These are phyloP conservation scores for Arthrobotrys sinensis DNA, from an alignment of 2,329 filamentous ascomycete genomes.

Conservation along the genomic window DNA sequence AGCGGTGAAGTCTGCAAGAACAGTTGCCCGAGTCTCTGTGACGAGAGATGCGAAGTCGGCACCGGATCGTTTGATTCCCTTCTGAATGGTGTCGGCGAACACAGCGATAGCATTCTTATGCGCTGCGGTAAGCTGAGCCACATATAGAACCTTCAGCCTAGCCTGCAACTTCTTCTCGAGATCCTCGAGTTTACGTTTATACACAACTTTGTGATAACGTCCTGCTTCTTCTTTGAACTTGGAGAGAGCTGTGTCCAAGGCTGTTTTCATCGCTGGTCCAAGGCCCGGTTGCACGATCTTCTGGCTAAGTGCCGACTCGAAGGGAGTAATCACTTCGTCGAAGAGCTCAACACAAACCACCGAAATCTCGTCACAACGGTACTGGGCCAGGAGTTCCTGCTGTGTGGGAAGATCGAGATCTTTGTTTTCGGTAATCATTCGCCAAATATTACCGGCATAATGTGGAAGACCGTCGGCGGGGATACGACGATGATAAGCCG, in stretches of 20 bases:
- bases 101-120: constrained; percentile 88
- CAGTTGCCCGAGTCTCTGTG: constrained; percentile 81
- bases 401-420: constrained; percentile 96
- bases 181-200: constrained; percentile 85
- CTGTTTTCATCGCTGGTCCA: constrained; percentile 79
- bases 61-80: constrained; percentile 92
- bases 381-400: constrained; percentile 95
- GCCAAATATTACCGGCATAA: constrained; percentile 95
- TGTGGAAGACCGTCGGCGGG: constrained; percentile 96
- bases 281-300: constrained; percentile 81
- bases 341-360: constrained; percentile 88
- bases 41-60: constrained; percentile 94
- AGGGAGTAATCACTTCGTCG: constrained; percentile 82
- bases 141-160: constrained; percentile 88
- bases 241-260: constrained; percentile 81
- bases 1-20: constrained; percentile 80
- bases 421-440: constrained; percentile 99
- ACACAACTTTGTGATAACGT: constrained; percentile 97
- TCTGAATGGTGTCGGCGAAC: constrained; percentile 89
- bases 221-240: constrained; percentile 93
- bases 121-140: constrained; percentile 86
- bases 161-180: constrained; percentile 88
- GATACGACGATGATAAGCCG: constrained; percentile 95
- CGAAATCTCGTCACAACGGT: constrained; percentile 96
- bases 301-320: constrained; percentile 85